Percentiles rank a stretch among this genome's conserved stretches.
phyloP scores from a whole-genome alignment of 164 flowering plant genomes.

The Aristolochia californica region DNA sequence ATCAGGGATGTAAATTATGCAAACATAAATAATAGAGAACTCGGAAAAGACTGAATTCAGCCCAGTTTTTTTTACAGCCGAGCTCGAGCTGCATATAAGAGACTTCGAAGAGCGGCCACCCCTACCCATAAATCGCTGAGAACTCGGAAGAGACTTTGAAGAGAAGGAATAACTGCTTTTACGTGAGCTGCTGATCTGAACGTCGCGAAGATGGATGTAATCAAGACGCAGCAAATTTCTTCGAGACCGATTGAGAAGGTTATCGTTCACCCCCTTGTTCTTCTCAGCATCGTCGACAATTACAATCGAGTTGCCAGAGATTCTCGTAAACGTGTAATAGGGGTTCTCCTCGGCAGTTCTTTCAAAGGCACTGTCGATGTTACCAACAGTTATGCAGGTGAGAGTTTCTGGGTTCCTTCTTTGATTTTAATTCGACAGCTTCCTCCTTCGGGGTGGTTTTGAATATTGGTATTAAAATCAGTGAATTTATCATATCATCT shows the following conservation, averaged over 20 bases:
- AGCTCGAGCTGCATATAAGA: too few species aligned
- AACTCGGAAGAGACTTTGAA: too few species aligned
- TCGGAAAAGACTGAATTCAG: too few species aligned
- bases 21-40: too few species aligned
- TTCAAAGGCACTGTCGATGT: slow-evolving; percentile 84
- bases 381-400: slow-evolving; percentile 90
- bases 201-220: slow-evolving; percentile 4
- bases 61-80: too few species aligned
- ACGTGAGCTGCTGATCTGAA: too few species aligned
- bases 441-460: neutral
- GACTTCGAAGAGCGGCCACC: too few species aligned
- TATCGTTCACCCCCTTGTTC: slow-evolving; percentile 83
- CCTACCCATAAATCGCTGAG: too few species aligned
- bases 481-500: too few species aligned
- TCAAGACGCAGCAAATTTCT: slow-evolving; percentile 51
- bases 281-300: slow-evolving; percentile 92
- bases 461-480: neutral
- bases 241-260: slow-evolving; percentile 74
- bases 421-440: neutral
- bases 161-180: too few species aligned
- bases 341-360: slow-evolving; percentile 76
- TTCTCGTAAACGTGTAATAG: slow-evolving; percentile 75
- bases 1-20: too few species aligned
- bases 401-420: slow-evolving; percentile 1
- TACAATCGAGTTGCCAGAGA: slow-evolving; percentile 78